phyloP scores from a whole-genome alignment of 108 stramenopile species.

The Nitzschia putrida region DNA sequence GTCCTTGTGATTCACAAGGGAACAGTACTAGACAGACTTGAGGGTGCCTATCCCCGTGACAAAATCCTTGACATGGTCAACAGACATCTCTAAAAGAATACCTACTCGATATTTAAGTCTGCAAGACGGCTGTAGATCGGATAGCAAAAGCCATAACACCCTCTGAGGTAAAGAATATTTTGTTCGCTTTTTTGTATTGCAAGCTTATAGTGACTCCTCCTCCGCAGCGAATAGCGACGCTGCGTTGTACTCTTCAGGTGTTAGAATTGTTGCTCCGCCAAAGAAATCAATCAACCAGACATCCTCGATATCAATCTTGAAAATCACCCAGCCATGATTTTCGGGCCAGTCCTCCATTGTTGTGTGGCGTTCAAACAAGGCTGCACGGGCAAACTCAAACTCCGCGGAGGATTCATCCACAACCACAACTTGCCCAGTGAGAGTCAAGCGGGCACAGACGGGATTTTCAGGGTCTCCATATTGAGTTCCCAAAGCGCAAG shows the following conservation, averaged over 20 bases:
- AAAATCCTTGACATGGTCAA: constrained; percentile 54
- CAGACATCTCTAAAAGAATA: neutral
- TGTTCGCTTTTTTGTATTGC: too few species aligned
- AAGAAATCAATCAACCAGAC: constrained; percentile 73
- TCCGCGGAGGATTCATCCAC: constrained; percentile 29
- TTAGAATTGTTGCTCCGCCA: constrained; percentile 61
- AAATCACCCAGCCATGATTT: constrained; percentile 60
- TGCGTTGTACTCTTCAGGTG: constrained; percentile 45
- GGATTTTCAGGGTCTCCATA: constrained; percentile 70
- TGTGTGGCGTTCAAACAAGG: constrained; percentile 59
- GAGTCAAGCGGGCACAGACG: constrained; percentile 57
- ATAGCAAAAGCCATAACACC: too few species aligned
- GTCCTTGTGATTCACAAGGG: constrained; percentile 59
- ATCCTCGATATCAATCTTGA: constrained; percentile 51
- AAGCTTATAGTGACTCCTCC: constrained; percentile 1
- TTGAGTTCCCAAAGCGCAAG: constrained; percentile 28
- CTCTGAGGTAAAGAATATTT: too few species aligned
- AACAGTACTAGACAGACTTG: constrained; percentile 65
- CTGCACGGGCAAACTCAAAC: constrained; percentile 31
- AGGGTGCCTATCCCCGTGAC: constrained; percentile 79
- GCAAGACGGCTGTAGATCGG: too few species aligned
- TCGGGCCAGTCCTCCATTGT: constrained; percentile 54
- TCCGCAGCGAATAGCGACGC: constrained; percentile 2
- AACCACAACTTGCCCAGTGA: constrained; percentile 48
- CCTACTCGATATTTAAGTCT: too few species aligned